These are phyloP conservation scores for Prunella vulgaris DNA, from an alignment of 257 asterid genomes.

Conservation along the genomic window DNA sequence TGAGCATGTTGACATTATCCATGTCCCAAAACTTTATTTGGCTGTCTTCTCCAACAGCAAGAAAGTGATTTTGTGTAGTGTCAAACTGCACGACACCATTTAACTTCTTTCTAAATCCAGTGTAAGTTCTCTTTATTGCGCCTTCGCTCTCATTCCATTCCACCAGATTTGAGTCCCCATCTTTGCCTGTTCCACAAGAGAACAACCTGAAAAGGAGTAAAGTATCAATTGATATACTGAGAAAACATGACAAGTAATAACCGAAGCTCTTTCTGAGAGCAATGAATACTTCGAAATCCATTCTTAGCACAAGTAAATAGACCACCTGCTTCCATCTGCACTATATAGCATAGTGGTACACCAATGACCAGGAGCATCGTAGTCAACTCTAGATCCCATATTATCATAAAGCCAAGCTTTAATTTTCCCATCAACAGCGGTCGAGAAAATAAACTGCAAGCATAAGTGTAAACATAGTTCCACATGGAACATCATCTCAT, in stretches of 20 bases:
- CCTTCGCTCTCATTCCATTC: slow-evolving; percentile 99
- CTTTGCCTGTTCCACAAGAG: slow-evolving; percentile 99
- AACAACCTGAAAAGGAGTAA: slow-evolving; percentile 59
- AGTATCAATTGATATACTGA: slow-evolving; percentile 15
- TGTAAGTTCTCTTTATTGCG: slow-evolving; percentile 80
- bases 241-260: background rate
- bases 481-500: background rate
- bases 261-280: background rate
- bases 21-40: slow-evolving; percentile 99
- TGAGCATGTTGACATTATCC: slow-evolving; percentile 66
- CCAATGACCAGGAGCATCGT: slow-evolving; percentile 98
- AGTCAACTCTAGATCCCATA: slow-evolving; percentile 96
- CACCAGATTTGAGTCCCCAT: slow-evolving; percentile 89
- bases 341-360: slow-evolving; percentile 94
- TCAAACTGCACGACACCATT: slow-evolving; percentile 84
- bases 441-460: slow-evolving; percentile 87
- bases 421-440: slow-evolving; percentile 94
- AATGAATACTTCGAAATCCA: background rate
- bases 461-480: slow-evolving; percentile 16
- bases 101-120: slow-evolving; percentile 85
- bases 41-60: slow-evolving; percentile 94
- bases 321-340: slow-evolving; percentile 94
- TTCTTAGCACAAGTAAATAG: background rate
- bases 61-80: slow-evolving; percentile 84
- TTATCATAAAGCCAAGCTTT: slow-evolving; percentile 97